Percentiles rank a stretch among this genome's conserved stretches.
Conservation (phyloP, 306 rosid genomes). For the Quercus engelmannii region DNA sequence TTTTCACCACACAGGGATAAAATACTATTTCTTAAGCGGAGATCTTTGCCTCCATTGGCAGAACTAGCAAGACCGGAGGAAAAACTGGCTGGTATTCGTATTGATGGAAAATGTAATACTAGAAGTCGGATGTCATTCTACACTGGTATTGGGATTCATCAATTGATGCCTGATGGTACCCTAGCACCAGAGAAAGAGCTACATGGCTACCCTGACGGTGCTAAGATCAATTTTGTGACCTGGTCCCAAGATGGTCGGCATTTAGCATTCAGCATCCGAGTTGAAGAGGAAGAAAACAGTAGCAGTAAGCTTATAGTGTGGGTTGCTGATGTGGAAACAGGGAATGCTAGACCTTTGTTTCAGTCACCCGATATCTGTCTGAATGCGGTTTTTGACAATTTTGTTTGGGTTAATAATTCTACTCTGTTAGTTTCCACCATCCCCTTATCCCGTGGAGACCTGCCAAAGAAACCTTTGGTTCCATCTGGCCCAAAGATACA, state of each 20-base stretch:
- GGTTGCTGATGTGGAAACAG: slow-evolving; percentile 88
- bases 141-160: slow-evolving; percentile 84
- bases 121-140: slow-evolving; percentile 98
- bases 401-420: slow-evolving; percentile 79
- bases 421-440: slow-evolving; percentile 81
- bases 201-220: slow-evolving; percentile 78
- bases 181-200: slow-evolving; percentile 72
- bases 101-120: slow-evolving; percentile 81
- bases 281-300: slow-evolving; percentile 52
- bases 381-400: slow-evolving; percentile 86
- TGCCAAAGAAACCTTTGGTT: slow-evolving; percentile 79
- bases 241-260: slow-evolving; percentile 93
- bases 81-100: slow-evolving; percentile 91
- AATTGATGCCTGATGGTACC: slow-evolving; percentile 64
- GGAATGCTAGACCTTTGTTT: slow-evolving; percentile 76
- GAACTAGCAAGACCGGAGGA: slow-evolving; percentile 91
- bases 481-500: slow-evolving; percentile 91
- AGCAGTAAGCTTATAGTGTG: slow-evolving; percentile 69
- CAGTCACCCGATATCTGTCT: slow-evolving; percentile 54
- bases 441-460: slow-evolving; percentile 69
- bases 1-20: slow-evolving; percentile 87
- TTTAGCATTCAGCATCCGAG: slow-evolving; percentile 76
- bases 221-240: slow-evolving; percentile 78
- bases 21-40: slow-evolving; percentile 83
- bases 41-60: slow-evolving; percentile 84